These are phyloP conservation scores for peach (Prunus persica) DNA, from an alignment of 306 rosid genomes.

Conservation along the genomic window Prunus_persica_NCBIv2 NC_034015.1:14401501-14402000, in stretches of 20 bases:
- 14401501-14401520: not conserved
- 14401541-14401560: not conserved
- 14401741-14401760: constrained; percentile 41
- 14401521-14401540: constrained; percentile 2
- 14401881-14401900: constrained; percentile 25
- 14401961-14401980: constrained; percentile 89
- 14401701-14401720: constrained; percentile 1
- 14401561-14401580: not conserved
- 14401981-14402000: constrained; percentile 78
- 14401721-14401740: not conserved
- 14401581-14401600: not conserved
- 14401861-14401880: constrained; percentile 1
- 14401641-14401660: not conserved
- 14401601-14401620: not conserved
- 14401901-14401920: constrained; percentile 2
- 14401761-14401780: constrained; percentile 89
- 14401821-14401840: constrained; percentile 94
- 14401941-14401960: constrained; percentile 35
- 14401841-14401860: constrained; percentile 77
- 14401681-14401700: not conserved
- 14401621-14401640: not conserved
- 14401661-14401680: not conserved
- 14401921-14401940: constrained; percentile 14
- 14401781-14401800: constrained; percentile 81
- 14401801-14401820: constrained; percentile 95